A percentile compares a stretch with the other conserved stretches of the same genome.
Conservation (phyloP, 1,284 basidiomycete species). For the Earliella scabrosa region DNA sequence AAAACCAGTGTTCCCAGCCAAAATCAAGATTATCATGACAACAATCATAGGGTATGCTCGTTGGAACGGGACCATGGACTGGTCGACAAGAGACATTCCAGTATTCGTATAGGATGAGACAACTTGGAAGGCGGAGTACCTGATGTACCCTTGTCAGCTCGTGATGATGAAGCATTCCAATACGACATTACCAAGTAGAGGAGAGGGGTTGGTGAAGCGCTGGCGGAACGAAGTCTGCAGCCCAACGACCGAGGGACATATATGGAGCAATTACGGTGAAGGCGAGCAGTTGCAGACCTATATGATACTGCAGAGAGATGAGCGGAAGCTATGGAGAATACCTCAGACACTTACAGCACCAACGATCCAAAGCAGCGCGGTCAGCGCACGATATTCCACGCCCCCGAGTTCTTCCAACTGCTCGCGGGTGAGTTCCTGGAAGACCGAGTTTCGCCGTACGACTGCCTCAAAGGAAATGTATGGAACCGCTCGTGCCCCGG, state of each 20-base stretch:
- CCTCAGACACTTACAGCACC: conserved; percentile 35
- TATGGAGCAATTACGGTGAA: conserved; percentile 78
- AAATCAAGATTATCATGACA: conserved; percentile 69
- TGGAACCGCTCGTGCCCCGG: conserved; percentile 61
- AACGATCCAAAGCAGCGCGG: conserved; percentile 80
- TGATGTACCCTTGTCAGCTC: conserved; percentile 28
- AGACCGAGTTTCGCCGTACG: conserved; percentile 90
- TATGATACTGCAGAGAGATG: conserved; percentile 71
- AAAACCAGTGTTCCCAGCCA: conserved; percentile 93
- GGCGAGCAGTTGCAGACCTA: conserved; percentile 29
- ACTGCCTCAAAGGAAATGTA: conserved; percentile 89
- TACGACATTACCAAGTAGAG: conserved; percentile 56
- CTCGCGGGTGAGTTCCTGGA: conserved; percentile 79
- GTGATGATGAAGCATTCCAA: background rate
- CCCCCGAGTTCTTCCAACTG: conserved; percentile 93
- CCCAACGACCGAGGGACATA: conserved; percentile 60
- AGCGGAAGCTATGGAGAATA: background rate
- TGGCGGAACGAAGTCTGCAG: conserved; percentile 57
- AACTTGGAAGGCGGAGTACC: conserved; percentile 89
- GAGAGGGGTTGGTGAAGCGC: conserved; percentile 56
- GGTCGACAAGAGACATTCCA: conserved; percentile 88
- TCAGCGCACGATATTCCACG: conserved; percentile 89
- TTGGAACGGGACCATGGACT: conserved; percentile 90
- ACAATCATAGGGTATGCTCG: conserved; percentile 83
- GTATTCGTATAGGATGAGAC: conserved; percentile 91